Percentiles rank a stretch among this genome's conserved stretches.
Evolutionary conservation across 2,329 filamentous ascomycete genomes (phyloP).

Genomic region (Zopfia rhizophila): DNA sequence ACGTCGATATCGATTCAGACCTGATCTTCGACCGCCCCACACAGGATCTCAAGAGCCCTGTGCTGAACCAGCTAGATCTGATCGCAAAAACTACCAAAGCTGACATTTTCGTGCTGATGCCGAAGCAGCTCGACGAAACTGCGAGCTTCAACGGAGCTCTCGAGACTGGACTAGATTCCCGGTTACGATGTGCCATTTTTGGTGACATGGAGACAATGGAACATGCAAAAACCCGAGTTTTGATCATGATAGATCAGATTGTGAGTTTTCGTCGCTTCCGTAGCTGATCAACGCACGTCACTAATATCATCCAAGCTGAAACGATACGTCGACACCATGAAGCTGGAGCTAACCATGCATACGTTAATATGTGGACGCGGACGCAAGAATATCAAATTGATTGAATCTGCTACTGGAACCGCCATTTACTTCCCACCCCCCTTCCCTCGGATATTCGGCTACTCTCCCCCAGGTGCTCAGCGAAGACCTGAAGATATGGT

Average conservation of each 20-base stretch:
- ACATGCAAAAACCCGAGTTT: conserved; percentile 93
- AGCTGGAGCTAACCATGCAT: conserved; percentile 87
- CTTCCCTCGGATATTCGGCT: conserved; percentile 91
- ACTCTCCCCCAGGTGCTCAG: conserved; percentile 82
- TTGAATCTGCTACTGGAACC: conserved; percentile 93
- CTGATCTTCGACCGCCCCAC: conserved; percentile 81
- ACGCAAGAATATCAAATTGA: conserved; percentile 96
- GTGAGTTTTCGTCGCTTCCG: conserved; percentile 62
- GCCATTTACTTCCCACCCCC: conserved; percentile 98
- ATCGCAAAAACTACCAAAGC: conserved; percentile 90
- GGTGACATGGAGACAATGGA: conserved; percentile 95
- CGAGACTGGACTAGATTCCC: conserved; percentile 84
- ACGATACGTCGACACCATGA: conserved; percentile 79
- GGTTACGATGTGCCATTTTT: conserved; percentile 92
- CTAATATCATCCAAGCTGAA: conserved; percentile 68
- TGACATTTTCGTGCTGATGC: conserved; percentile 94
- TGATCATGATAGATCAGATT: conserved; percentile 97
- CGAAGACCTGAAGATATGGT: conserved; percentile 88
- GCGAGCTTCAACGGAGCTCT: conserved; percentile 78
- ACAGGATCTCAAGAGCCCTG: conserved; percentile 75
- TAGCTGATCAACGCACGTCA: conserved; percentile 33
- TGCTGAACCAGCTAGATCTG: conserved; percentile 86
- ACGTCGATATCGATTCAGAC: conserved; percentile 91
- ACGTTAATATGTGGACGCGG: conserved; percentile 92
- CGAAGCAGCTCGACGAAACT: conserved; percentile 82